Base-by-base conservation (phyloP, 805 yeast species). In the Kodamaea leandrae region DNA sequence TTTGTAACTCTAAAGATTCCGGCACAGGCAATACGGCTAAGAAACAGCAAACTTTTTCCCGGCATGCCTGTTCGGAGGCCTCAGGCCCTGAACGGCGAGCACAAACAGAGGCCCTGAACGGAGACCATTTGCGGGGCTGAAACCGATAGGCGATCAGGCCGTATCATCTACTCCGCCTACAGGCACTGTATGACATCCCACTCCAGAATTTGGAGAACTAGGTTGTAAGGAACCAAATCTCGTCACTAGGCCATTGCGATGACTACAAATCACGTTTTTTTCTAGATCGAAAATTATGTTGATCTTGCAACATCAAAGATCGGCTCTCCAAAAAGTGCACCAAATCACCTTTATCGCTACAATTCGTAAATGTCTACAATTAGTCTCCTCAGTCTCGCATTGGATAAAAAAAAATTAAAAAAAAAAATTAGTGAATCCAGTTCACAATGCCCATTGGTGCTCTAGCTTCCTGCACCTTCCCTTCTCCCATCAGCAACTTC, bases 381-480 rank as follows among this genome's bases (percentile, higher is more conserved):
- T 5, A 13, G 5, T 6, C n/a, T 6, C 33, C 13, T 12, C 10
- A 26, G 29, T 8, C 29, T 26, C 13, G 17, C 33, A 15, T 30
- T 30, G 33, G 36, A 23, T 23, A 28, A 30, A 32, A 30, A 24
- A 28, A 21, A 9, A n/a, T 15, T 15, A 37, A 29, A 27, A 28
- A 36, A 28, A 16, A 20, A 23, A 27, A 36, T 28, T 36, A 36
- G 39, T 36, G 33, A 36, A 27, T 27, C 39, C 39, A 36, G 39
- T 36, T 36, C 33, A 36, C 39, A 14, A 36, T 30, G 33, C 33
- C 33, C 13, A 16, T 16, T 16, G 21, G 21, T 30, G 33, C 33
- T 17, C 34, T 28, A 8, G 34, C 39, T 9, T 19, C 32, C 24
- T 28, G 25, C 18, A 29, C 34, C 32, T 36, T 30, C 6, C 21